These are phyloP conservation scores for Cardamine chenopodiifolia DNA, from an alignment of 345 rosid genomes.

Conservation along the genomic window DNA sequence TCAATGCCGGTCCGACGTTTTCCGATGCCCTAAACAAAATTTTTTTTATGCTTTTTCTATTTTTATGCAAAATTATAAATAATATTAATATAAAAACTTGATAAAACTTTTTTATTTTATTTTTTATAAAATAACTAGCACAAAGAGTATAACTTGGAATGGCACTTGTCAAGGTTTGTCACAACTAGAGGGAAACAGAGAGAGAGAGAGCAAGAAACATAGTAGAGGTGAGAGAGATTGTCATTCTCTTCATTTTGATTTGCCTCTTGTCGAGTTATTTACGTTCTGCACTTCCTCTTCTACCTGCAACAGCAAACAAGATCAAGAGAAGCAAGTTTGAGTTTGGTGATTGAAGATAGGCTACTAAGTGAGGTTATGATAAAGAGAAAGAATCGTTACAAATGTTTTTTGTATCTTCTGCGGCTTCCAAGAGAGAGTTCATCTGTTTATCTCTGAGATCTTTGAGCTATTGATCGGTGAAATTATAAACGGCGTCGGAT, in stretches of 20 bases:
- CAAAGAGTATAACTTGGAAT: background rate
- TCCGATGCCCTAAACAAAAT: no score
- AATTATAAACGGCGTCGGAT: no score
- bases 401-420: background rate
- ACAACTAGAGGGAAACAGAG: background rate
- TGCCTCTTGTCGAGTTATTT: background rate
- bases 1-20: no score
- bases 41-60: no score
- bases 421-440: background rate
- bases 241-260: background rate
- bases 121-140: no score
- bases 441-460: background rate
- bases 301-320: background rate
- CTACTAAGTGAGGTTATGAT: background rate
- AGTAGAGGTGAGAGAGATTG: background rate
- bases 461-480: no score
- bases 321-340: background rate
- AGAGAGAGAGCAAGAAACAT: background rate
- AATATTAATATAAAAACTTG: no score
- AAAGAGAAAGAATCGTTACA: background rate
- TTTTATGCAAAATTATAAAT: no score
- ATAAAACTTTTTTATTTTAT: no score
- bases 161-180: background rate
- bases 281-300: background rate
- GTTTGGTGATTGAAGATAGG: background rate